Percentiles rank a stretch among this genome's conserved stretches.
Evolutionary conservation across 345 rosid species (phyloP).

Genomic region (Citrus australasica): DNA sequence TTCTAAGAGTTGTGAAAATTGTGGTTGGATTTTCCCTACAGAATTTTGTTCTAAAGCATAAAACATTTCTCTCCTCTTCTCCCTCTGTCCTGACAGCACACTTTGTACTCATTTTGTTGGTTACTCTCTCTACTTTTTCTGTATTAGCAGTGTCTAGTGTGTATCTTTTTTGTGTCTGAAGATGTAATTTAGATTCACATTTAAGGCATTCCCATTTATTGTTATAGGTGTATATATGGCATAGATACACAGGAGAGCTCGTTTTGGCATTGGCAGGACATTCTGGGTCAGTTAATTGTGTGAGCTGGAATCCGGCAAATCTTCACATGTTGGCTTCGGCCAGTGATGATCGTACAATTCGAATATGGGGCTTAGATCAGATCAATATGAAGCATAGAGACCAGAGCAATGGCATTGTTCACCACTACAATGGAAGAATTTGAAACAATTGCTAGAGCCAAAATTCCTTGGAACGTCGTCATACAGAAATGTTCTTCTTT

Average conservation of each 20-base stretch:
- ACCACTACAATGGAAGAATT: slow-evolving; percentile 29
- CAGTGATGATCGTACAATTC: slow-evolving; percentile 64
- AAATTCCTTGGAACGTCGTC: neutral
- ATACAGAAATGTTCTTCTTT: slow-evolving; percentile 3
- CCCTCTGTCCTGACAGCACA: neutral
- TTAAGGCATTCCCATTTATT: neutral
- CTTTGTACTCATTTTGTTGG: neutral
- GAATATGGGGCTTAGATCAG: slow-evolving; percentile 66
- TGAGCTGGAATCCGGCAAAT: slow-evolving; percentile 71
- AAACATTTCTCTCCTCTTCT: neutral
- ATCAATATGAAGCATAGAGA: slow-evolving; percentile 28
- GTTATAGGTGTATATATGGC: slow-evolving; percentile 71
- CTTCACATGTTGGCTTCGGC: slow-evolving; percentile 73
- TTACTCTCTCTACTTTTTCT: neutral
- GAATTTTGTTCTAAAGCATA: neutral
- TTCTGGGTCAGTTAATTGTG: slow-evolving; percentile 68
- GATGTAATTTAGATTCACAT: neutral
- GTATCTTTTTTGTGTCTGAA: neutral
- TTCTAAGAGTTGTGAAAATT: neutral
- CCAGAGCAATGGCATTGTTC: slow-evolving; percentile 19
- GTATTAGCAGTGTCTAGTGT: neutral
- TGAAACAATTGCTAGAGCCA: slow-evolving; percentile 1
- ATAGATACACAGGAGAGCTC: slow-evolving; percentile 48
- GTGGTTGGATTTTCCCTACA: neutral
- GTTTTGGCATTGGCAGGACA: slow-evolving; percentile 52